A percentile compares a stretch with the other conserved stretches of the same genome.
These are phyloP conservation scores for Pestalotiopsis sp. DNA, from an alignment of 2,329 filamentous ascomycete genomes.

Conservation along the genomic window DNA sequence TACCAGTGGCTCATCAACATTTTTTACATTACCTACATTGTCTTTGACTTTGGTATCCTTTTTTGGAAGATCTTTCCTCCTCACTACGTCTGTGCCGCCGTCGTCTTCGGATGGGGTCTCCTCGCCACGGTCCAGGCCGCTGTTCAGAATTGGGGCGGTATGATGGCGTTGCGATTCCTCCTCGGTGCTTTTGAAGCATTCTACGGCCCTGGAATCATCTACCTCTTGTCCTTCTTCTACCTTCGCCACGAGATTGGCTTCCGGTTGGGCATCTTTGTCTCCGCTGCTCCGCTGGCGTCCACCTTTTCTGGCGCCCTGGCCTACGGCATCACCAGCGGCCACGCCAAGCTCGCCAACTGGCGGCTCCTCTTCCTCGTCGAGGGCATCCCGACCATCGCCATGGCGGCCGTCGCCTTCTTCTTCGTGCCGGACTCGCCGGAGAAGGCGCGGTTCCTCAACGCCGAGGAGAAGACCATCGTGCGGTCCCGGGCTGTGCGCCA, in stretches of 20 bases:
- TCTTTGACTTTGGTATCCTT: constrained; percentile 48
- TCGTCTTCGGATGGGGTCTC: constrained; percentile 54
- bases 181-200: constrained; percentile 50
- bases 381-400: constrained; percentile 14
- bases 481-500: constrained; percentile 11
- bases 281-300: constrained; percentile 31
- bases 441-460: constrained; percentile 14
- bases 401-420: constrained; percentile 14
- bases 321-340: constrained; percentile 18
- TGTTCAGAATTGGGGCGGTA: constrained; percentile 39
- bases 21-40: constrained; percentile 65
- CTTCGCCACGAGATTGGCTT: constrained; percentile 47
- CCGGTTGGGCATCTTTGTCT: constrained; percentile 48
- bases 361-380: constrained; percentile 18
- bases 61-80: constrained; percentile 47
- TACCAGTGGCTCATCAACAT: constrained; percentile 63
- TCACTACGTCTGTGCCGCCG: constrained; percentile 49
- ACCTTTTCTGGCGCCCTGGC: constrained; percentile 23
- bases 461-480: constrained; percentile 16
- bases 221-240: constrained; percentile 55
- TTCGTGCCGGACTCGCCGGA: constrained; percentile 17
- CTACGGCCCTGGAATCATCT: constrained; percentile 33
- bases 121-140: constrained; percentile 49
- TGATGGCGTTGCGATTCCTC: constrained; percentile 47
- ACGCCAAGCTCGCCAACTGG: constrained; percentile 16